Evolutionary conservation across 768 basidiomycete genomes (phyloP).

Genomic region (Hebeloma cylindrosporum): DNA sequence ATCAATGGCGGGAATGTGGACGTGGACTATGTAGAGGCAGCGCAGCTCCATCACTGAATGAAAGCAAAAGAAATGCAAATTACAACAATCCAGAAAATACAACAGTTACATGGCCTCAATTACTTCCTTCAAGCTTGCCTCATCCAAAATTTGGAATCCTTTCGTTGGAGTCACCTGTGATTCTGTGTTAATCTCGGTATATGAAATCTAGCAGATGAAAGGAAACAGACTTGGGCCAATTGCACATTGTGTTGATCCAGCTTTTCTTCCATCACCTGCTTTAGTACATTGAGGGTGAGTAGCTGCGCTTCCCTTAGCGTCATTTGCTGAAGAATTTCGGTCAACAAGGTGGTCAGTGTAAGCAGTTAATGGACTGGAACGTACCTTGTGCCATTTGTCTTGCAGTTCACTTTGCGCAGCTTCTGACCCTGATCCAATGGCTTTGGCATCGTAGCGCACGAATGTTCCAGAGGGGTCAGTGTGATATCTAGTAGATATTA

Average conservation of each 20-base stretch:
- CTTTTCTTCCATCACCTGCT: slow-evolving; percentile 99
- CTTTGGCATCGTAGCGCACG: slow-evolving; percentile 95
- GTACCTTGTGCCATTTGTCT: slow-evolving; percentile 94
- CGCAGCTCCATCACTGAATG: not conserved
- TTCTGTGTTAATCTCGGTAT: slow-evolving; percentile 1
- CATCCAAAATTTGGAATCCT: slow-evolving; percentile 90
- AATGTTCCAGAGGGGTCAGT: slow-evolving; percentile 99
- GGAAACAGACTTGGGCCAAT: slow-evolving; percentile 75
- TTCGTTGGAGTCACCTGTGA: slow-evolving; percentile 71
- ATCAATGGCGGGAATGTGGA: too few species aligned
- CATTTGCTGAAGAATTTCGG: slow-evolving; percentile 69
- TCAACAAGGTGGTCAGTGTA: slow-evolving; percentile 1
- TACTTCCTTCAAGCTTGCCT: slow-evolving; percentile 75
- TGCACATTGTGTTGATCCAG: slow-evolving; percentile 99
- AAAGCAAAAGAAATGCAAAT: slow-evolving; percentile 14
- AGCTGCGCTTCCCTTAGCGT: slow-evolving; percentile 84
- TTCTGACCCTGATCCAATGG: slow-evolving; percentile 97
- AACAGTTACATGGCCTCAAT: slow-evolving; percentile 76
- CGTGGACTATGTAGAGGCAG: too few species aligned
- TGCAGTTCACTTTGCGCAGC: slow-evolving; percentile 97
- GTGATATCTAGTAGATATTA: slow-evolving; percentile 66
- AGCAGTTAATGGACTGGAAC: slow-evolving; percentile 11
- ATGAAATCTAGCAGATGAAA: not conserved
- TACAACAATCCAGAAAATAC: slow-evolving; percentile 19
- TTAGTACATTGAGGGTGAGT: slow-evolving; percentile 84